Evolutionary conservation across 1,139 yeast species (phyloP), one percentile per base, ranked within the genome.

Genomic region (Meyerozyma athensensis): DNA sequence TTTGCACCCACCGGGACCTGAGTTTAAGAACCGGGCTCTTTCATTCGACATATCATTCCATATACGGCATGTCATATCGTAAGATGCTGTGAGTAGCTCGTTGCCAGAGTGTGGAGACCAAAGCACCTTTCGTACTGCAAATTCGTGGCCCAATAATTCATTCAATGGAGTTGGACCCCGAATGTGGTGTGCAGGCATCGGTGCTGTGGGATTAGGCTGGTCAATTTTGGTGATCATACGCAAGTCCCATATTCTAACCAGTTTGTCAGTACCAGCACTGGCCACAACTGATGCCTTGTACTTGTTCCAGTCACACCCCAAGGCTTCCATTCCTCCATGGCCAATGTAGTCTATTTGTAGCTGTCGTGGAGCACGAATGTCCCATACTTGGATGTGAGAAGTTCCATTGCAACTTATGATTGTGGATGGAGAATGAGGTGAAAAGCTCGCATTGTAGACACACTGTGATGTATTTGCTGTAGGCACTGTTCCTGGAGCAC

Each of bases 71-170:
- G 95, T 85, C 96, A 90, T 90, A 56, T 92, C 98, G 56, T 90
- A 92, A 8, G 96, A 83, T 4, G 89, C 78, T 39, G 87, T 78
- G 43, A 90, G 59, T 34, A 92, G 61, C 45, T 78, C 78, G 43
- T 80, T 81, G 3, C 86, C 75, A 38, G 73, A 70, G 59, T 90
- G 97, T 1, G 97, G 97, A 1, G 95, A 84, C 96, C 97, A 90
- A 30, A 74, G 68, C 5, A 89, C 79, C 52, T 78, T 78, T 40
- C 95, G 65, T 4, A 92, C 85, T 0, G 97, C 96, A 54, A 86
- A 82, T 37, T 86, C 94, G 58, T 90, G 97, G 4, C 96, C 97
- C 24, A 81, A 65, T 26, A 90, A 64, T 54, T 85, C 94, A 54
- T 86, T 86, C 36, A 81, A 55, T 2, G 96, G 95, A 0, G 84